Conservation (phyloP, 805 yeast species). For the Alloascoidea hylecoeti region DNA sequence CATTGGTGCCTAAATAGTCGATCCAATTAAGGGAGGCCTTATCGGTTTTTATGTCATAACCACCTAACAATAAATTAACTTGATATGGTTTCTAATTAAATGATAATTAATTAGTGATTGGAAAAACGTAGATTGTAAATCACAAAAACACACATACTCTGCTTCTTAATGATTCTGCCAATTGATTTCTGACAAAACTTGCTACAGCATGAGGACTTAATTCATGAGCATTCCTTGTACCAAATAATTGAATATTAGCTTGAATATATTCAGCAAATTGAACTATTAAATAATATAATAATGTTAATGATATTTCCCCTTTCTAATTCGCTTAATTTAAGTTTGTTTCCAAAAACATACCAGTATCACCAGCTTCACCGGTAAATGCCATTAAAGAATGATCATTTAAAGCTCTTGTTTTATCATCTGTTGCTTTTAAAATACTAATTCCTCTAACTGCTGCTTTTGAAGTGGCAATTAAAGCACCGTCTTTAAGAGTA, state of each 20-base stretch:
- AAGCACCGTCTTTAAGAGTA: constrained; percentile 64
- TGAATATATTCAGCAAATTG: constrained; percentile 91
- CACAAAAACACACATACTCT: constrained; percentile 26
- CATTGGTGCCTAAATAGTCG: constrained; percentile 88
- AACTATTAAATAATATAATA: constrained; percentile 28
- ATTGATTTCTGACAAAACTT: constrained; percentile 72
- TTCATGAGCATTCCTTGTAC: constrained; percentile 75
- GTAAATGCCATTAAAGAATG: constrained; percentile 79
- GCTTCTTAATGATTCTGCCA: constrained; percentile 83
- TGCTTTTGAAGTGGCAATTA: constrained; percentile 91
- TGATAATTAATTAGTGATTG: background rate
- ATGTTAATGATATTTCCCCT: background rate
- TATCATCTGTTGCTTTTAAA: constrained; percentile 65
- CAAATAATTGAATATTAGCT: constrained; percentile 80
- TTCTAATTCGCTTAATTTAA: background rate
- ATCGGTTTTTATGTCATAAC: constrained; percentile 46
- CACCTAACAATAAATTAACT: constrained; percentile 82
- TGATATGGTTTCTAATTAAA: constrained; percentile 64
- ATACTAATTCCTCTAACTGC: constrained; percentile 83
- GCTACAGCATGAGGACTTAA: constrained; percentile 80
- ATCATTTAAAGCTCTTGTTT: constrained; percentile 59
- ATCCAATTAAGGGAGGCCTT: constrained; percentile 72
- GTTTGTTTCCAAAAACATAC: constrained; percentile 12
- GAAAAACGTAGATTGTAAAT: background rate
- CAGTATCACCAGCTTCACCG: constrained; percentile 94